phyloP scores from a whole-genome alignment of 75 land plant genomes.

The Pinus taeda region DNA sequence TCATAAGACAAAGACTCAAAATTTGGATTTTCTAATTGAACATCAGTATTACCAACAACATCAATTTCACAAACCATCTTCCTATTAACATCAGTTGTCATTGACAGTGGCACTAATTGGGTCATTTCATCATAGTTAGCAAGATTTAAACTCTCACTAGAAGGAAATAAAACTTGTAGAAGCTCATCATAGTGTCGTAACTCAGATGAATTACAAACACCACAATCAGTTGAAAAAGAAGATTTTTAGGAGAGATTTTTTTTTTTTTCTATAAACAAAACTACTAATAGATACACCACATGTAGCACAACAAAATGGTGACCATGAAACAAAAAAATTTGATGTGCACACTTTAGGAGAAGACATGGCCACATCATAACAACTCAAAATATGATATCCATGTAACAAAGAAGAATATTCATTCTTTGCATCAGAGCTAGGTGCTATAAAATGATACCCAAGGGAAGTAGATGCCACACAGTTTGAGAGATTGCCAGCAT shows the following conservation, averaged over 20 bases:
- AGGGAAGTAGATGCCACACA: background rate
- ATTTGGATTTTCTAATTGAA: conserved; percentile 22
- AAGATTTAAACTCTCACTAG: background rate
- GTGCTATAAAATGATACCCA: background rate
- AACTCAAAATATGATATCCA: background rate
- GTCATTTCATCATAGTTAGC: background rate
- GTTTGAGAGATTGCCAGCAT: background rate
- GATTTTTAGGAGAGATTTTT: background rate
- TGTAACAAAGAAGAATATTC: background rate
- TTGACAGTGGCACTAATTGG: background rate
- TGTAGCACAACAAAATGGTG: background rate
- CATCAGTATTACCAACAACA: background rate
- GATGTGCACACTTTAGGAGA: background rate
- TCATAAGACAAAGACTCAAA: conserved; percentile 67
- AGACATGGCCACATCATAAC: background rate
- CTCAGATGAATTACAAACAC: background rate
- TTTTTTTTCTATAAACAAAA: background rate
- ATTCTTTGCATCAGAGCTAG: background rate
- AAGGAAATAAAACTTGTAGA: background rate
- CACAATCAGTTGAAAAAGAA: background rate
- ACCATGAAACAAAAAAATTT: background rate
- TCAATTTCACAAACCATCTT: background rate
- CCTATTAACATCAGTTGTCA: background rate
- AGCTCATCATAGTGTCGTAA: background rate
- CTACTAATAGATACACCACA: background rate